These are phyloP conservation scores for Isabelozyma rhagii DNA, from an alignment of 805 yeast species.

Conservation along the genomic window DNA sequence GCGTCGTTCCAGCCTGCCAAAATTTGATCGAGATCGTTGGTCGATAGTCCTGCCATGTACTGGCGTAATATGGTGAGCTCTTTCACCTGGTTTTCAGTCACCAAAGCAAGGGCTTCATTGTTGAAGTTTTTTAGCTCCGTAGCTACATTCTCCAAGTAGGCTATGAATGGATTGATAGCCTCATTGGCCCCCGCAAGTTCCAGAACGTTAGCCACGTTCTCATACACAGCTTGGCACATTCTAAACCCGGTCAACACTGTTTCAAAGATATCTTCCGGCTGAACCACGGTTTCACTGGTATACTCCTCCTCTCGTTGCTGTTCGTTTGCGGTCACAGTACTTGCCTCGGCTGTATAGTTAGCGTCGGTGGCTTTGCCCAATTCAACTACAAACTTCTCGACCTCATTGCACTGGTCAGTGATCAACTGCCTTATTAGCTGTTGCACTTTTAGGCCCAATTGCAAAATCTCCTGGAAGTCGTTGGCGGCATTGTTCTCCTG, in stretches of 20 bases:
- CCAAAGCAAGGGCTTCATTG: conserved; percentile 18
- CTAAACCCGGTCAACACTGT: conserved; percentile 26
- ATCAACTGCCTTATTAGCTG: conserved; percentile 23
- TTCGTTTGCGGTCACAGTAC: not conserved
- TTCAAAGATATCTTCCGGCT: conserved; percentile 35
- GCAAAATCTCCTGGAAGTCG: conserved; percentile 11
- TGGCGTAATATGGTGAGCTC: conserved; percentile 31
- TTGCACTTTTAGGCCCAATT: conserved; percentile 12
- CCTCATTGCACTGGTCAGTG: conserved; percentile 19
- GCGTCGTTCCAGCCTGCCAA: conserved; percentile 30
- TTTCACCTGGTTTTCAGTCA: conserved; percentile 21
- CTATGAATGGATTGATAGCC: conserved; percentile 16
- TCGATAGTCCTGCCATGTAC: conserved; percentile 23
- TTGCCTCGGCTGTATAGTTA: not conserved
- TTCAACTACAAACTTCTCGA: conserved; percentile 25
- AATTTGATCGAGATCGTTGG: conserved; percentile 21
- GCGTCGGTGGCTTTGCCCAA: conserved; percentile 8
- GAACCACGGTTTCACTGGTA: conserved; percentile 22
- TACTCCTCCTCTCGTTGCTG: conserved; percentile 10
- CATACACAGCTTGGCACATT: conserved; percentile 28
- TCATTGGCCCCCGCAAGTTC: conserved; percentile 8
- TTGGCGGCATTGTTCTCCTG: conserved; percentile 14
- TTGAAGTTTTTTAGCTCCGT: conserved; percentile 15
- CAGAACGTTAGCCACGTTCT: conserved; percentile 12
- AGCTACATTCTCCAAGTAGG: conserved; percentile 15